Evolutionary conservation across 2,329 filamentous ascomycete species (phyloP).

Genomic region (Colletotrichum magnum): DNA sequence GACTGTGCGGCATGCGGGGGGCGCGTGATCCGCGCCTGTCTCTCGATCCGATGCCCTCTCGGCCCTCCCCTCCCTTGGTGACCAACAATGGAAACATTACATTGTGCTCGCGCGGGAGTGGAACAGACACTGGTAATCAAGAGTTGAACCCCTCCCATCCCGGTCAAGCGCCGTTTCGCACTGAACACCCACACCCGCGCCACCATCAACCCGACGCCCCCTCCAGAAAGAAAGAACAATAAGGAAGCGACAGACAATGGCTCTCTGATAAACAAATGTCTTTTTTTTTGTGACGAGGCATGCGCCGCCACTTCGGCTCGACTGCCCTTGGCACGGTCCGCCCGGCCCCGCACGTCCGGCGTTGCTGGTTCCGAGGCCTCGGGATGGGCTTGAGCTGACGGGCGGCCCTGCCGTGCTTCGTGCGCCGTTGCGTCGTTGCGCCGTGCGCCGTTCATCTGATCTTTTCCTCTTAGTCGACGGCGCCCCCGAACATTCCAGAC

Average conservation of each 20-base stretch:
- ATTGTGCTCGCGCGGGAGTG: slow-evolving; percentile 2
- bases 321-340: background rate
- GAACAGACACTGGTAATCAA: background rate
- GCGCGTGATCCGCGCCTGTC: background rate
- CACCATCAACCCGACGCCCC: too few relatives aligned
- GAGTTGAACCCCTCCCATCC: background rate
- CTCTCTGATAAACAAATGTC: background rate
- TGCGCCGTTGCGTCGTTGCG: background rate
- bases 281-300: background rate
- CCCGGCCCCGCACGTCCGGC: too few relatives aligned
- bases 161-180: slow-evolving; percentile 1
- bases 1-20: slow-evolving; percentile 23
- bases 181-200: slow-evolving; percentile 3
- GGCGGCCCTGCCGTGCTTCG: background rate
- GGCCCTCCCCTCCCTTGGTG: background rate
- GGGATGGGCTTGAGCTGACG: background rate
- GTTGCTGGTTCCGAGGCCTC: background rate
- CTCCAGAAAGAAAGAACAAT: background rate
- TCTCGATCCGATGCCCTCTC: slow-evolving; percentile 2
- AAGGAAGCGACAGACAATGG: background rate
- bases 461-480: background rate
- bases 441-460: slow-evolving; percentile 13
- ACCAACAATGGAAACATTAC: background rate
- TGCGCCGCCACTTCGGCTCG: background rate
- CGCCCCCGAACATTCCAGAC: slow-evolving; percentile 1